A percentile compares a stretch with the other conserved stretches of the same genome.
These are phyloP conservation scores for Amphicarpaea edgeworthii DNA, from an alignment of 306 rosid genomes.

Conservation along the genomic window DNA sequence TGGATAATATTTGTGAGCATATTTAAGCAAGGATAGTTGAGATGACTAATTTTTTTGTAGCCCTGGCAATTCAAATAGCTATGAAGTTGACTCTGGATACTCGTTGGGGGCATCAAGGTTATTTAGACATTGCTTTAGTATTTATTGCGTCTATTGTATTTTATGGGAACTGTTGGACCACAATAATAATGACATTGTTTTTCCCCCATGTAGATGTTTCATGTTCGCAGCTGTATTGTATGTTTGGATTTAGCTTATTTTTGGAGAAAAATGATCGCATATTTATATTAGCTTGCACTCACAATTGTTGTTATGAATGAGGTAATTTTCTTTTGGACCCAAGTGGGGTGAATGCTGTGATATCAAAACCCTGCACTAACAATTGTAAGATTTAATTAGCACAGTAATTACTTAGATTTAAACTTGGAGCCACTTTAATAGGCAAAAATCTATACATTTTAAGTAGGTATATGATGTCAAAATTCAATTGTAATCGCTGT, in stretches of 20 bases:
- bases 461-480: too few species aligned
- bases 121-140: background rate
- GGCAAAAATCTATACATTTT: too few species aligned
- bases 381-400: too few species aligned
- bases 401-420: too few species aligned
- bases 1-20: background rate
- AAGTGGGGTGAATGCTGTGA: too few species aligned
- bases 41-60: background rate
- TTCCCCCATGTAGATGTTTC: background rate
- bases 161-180: background rate
- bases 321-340: too few species aligned
- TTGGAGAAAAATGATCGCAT: background rate
- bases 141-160: constrained; percentile 17
- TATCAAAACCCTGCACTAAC: too few species aligned
- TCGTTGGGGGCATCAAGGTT: constrained; percentile 18
- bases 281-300: background rate
- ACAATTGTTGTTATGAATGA: too few species aligned
- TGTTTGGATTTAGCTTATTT: background rate
- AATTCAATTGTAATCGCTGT: background rate
- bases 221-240: background rate
- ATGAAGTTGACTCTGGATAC: background rate
- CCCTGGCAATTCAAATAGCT: constrained; percentile 9
- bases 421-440: too few species aligned
- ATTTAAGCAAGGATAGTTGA: background rate
- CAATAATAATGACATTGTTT: background rate